Percentiles rank a stretch among this genome's conserved stretches.
phyloP scores from a whole-genome alignment of 192 early-diverging fungal species.

The Backusella mclennaniae region DNA sequence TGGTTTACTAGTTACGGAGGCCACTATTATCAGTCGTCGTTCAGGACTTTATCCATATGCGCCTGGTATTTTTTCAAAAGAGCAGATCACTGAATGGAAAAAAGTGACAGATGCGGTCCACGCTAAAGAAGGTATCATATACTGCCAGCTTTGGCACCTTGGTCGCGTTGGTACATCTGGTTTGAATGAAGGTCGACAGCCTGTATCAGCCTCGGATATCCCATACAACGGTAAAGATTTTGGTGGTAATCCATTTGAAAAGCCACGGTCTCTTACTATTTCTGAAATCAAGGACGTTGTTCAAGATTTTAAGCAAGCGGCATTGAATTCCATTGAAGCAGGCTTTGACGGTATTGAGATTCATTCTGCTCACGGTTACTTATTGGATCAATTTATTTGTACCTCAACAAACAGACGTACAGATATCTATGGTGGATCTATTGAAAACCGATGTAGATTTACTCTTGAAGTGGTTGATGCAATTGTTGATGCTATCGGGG shows the following conservation, averaged over 20 bases:
- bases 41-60: constrained; percentile 17
- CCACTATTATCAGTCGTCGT: constrained; percentile 10
- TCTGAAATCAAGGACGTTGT: constrained; percentile 9
- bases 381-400: constrained; percentile 78
- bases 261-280: constrained; percentile 16
- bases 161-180: constrained; percentile 7
- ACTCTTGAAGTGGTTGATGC: constrained; percentile 33
- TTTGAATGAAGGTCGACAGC: not conserved
- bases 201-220: constrained; percentile 28
- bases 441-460: constrained; percentile 31
- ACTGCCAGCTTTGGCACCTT: constrained; percentile 51
- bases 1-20: constrained; percentile 29
- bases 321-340: constrained; percentile 69
- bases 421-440: constrained; percentile 29
- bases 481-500: constrained; percentile 23
- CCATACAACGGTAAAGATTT: constrained; percentile 5
- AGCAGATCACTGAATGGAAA: constrained; percentile 52
- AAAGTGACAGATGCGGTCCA: constrained; percentile 54
- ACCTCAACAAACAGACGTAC: constrained; percentile 84
- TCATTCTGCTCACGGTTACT: constrained; percentile 90
- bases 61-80: constrained; percentile 36
- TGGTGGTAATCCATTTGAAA: not conserved
- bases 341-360: constrained; percentile 90
- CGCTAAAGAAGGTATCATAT: constrained; percentile 54
- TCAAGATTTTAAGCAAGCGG: constrained; percentile 39